Base-by-base conservation (phyloP, 2,329 filamentous ascomycete species). In the Aspergillus quadrilineatus region DNA sequence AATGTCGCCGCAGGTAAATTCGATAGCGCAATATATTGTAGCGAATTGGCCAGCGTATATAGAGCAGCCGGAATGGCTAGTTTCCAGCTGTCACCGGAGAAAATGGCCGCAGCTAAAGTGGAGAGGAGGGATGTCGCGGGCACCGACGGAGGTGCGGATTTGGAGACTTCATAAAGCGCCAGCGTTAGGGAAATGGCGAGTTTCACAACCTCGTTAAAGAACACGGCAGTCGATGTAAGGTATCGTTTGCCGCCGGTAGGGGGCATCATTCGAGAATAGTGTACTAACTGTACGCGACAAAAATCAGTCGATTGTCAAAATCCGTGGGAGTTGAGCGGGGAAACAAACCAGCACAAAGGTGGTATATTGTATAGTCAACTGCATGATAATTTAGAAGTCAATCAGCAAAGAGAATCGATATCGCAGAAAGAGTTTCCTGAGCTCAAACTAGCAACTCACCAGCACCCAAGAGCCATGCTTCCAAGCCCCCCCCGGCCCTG, bases 191-290 rank as follows among this genome's bases (percentile, higher is more conserved):
- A 95, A 54, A 97, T 85, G 37, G 87, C 84, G 34, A 97, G 83
- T 75, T 97, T 97, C 66, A 97, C 83, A 46, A 96, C 83, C 76
- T 99, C 94, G 73, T 92, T 94, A 61, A 97, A 81, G 71, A 97
- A 90, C 53, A 99, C 90, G 43, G 93, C 92, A 8, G 94, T 97
- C 42, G 92, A 97, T 39, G 93, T 88, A 66, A 94, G 90, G 75
- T 97, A 97, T 71, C 92, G 88, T 69, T 92, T 90, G 63, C 91
- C 90, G 70, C 88, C 86, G 8, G 84, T 80, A 8, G 87, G 82
- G n/a, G 92, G 89, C 92, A 97, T 97, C 59, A 95, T 86, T 63
- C 92, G 86, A 30, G 92, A 96, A 75, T 97, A 96, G 77, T 97
- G 93, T 82, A 96, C 89, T 55, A 97, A 83, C 90, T 93, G 68